phyloP scores from a whole-genome alignment of 2,329 filamentous ascomycete species.

The Pyrenochaeta sp. region DNA sequence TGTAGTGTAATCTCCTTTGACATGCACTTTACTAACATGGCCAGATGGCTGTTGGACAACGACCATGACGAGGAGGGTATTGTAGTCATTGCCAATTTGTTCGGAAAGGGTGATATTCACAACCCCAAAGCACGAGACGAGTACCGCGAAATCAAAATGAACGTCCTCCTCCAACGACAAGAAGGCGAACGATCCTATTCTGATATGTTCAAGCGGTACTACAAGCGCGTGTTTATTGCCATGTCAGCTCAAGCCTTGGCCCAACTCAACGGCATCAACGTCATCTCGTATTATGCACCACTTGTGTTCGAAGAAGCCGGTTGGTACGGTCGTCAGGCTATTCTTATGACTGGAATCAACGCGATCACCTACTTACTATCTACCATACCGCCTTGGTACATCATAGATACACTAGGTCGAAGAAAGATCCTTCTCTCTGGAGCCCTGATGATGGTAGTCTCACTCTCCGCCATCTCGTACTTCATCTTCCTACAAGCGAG shows the following conservation, averaged over 20 bases:
- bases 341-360: constrained; percentile 98
- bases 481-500: constrained; percentile 88
- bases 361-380: constrained; percentile 89
- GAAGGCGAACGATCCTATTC: constrained; percentile 91
- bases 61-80: constrained; percentile 99
- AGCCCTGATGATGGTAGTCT: constrained; percentile 86
- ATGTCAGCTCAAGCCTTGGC: constrained; percentile 98
- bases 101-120: constrained; percentile 94
- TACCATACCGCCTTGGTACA: constrained; percentile 95
- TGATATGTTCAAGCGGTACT: constrained; percentile 96
- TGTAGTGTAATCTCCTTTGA: constrained; percentile 20
- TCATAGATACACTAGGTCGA: constrained; percentile 91
- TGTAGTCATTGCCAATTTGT: constrained; percentile 96
- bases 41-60: constrained; percentile 94
- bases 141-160: constrained; percentile 99
- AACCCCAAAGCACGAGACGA: constrained; percentile 92
- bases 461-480: constrained; percentile 90
- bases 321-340: constrained; percentile 89
- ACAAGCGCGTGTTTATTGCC: constrained; percentile 92
- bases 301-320: constrained; percentile 96
- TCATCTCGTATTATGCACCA: constrained; percentile 98
- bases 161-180: constrained; percentile 89
- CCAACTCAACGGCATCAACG: constrained; percentile 98
- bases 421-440: constrained; percentile 89
- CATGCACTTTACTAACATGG: constrained; percentile 13